Conservation (phyloP, 192 early-diverging fungal species). For the Backusella luteola region DNA sequence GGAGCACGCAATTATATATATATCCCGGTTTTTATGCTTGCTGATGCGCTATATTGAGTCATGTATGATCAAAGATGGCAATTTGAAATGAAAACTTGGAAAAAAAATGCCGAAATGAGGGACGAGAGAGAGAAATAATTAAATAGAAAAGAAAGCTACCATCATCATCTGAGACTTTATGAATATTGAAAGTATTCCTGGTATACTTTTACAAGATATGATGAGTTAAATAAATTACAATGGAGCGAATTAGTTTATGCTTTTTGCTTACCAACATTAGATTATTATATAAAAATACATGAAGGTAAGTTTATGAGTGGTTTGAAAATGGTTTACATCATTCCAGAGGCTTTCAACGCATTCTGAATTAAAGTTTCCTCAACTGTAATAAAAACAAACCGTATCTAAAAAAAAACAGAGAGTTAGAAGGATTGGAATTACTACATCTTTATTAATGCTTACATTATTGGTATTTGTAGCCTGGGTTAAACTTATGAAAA, state of each 20-base stretch:
- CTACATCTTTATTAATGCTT: background rate
- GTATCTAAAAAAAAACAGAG: conserved; percentile 37
- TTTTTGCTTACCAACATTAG: background rate
- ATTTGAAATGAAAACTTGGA: too few species aligned
- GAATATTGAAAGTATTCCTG: background rate
- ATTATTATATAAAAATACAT: background rate
- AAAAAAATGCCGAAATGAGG: background rate
- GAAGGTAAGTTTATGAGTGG: background rate
- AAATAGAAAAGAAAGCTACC: background rate
- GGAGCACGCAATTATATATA: too few species aligned
- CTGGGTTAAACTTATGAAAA: conserved; percentile 66
- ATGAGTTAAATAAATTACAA: background rate
- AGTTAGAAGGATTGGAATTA: background rate
- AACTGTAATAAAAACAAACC: conserved; percentile 87
- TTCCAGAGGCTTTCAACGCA: conserved; percentile 73
- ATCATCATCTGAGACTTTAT: background rate
- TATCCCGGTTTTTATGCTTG: too few species aligned
- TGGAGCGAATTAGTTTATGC: background rate
- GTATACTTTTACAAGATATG: background rate
- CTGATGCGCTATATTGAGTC: background rate
- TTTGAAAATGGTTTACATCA: conserved; percentile 22
- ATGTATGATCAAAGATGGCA: background rate
- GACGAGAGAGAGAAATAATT: background rate
- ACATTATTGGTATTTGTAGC: conserved; percentile 90
- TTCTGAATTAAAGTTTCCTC: conserved; percentile 90